Evolutionary conservation across 768 basidiomycete genomes (phyloP), one percentile per base, ranked within the genome.

Genomic region (Lactarius psammicola): DNA sequence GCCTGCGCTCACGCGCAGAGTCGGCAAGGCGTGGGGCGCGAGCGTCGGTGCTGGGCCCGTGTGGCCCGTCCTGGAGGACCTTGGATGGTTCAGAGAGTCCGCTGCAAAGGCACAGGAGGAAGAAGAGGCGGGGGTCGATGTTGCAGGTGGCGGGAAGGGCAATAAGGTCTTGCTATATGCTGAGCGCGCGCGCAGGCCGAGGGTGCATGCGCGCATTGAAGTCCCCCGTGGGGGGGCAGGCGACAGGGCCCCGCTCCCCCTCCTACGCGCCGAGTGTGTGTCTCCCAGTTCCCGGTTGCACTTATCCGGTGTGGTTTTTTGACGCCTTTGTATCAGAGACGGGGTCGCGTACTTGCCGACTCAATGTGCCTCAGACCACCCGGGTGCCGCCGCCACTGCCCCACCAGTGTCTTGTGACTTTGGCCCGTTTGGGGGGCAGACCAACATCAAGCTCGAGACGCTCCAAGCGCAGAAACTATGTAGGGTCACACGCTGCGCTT

Each of bases 51-150:
- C 84, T 3, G 92, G 92, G 0, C 90, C 91, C 1, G 70, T 91
- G 7, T 94, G 91, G 90, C 87, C 92, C 65, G 74, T 92, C 40
- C 75, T 83, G 51, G 92, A 94, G 72, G 92, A 94, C 68, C 76
- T 90, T 58, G 84, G 82, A 1, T 94, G 88, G 83, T 93, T 80
- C 74, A 92, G 89, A 72, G 92, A 93, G 69, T 80, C 82, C 3
- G 65, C 72, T 36, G 34, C 34, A 28, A 64, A 72, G 13, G 69
- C 67, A 0, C 76, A 76, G 3, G 66, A 69, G 31, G 79, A 79
- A 59, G 69, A 72, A 0, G 88, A 90, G 69, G 80, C 74, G 11
- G 79, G 74, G 40, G n/a, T n/a, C n/a, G n/a, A n/a, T n/a, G n/a
- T n/a, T n/a, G n/a, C n/a, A n/a, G 79, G 85, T 20, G 78, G 34